Evolutionary conservation across 805 yeast species (phyloP).

Genomic region (Cyberlindnera nakhonratchasimensis): DNA sequence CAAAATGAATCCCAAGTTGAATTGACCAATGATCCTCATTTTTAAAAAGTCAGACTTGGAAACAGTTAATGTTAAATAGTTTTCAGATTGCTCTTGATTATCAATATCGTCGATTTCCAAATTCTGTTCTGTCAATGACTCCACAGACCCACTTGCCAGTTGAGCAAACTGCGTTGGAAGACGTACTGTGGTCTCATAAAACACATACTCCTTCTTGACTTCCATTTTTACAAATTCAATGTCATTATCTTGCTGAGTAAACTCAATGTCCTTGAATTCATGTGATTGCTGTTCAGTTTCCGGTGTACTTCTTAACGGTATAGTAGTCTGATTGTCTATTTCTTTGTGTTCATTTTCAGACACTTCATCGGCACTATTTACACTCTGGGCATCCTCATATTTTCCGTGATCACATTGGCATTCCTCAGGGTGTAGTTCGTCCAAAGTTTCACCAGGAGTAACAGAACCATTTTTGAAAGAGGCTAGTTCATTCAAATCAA

Average conservation of each 20-base stretch:
- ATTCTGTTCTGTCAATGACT: not conserved
- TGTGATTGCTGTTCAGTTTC: slow-evolving; percentile 3
- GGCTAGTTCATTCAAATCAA: slow-evolving; percentile 8
- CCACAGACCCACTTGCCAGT: not conserved
- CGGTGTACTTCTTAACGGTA: slow-evolving; percentile 5
- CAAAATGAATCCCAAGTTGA: slow-evolving; percentile 90
- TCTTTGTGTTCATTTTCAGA: slow-evolving; percentile 1
- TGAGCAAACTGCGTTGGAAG: slow-evolving; percentile 9
- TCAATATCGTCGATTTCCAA: slow-evolving; percentile 38
- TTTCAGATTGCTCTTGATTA: slow-evolving; percentile 51
- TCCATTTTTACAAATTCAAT: slow-evolving; percentile 16
- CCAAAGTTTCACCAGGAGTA: no score
- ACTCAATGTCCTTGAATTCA: not conserved
- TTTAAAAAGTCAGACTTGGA: slow-evolving; percentile 65
- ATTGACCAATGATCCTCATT: slow-evolving; percentile 89
- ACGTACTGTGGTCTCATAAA: slow-evolving; percentile 10
- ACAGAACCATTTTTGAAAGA: slow-evolving; percentile 16
- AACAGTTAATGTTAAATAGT: slow-evolving; percentile 54
- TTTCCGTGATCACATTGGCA: slow-evolving; percentile 10
- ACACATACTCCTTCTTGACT: slow-evolving; percentile 15
- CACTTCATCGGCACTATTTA: not conserved
- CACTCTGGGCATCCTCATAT: not conserved
- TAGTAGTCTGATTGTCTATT: not conserved
- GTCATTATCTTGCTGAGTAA: slow-evolving; percentile 1
- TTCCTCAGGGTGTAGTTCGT: not conserved